These are phyloP conservation scores for Pseudogymnoascus sp. DNA, from an alignment of 2,329 filamentous ascomycete species.

Conservation along the genomic window DNA sequence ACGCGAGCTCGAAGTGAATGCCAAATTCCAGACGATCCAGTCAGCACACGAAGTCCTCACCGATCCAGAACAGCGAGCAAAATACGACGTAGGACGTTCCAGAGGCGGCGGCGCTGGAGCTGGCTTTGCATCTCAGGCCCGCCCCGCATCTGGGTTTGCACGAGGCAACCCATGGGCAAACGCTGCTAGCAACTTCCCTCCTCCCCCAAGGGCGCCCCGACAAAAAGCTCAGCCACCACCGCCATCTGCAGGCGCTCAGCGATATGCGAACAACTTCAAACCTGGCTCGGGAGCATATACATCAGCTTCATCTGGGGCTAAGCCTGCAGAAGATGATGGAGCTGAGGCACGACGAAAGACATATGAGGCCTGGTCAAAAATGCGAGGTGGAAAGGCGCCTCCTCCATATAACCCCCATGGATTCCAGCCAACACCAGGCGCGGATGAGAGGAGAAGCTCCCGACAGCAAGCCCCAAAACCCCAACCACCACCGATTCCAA, in stretches of 20 bases:
- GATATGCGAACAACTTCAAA: conserved; percentile 20
- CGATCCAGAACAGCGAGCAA: conserved; percentile 25
- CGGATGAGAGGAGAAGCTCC: conserved; percentile 19
- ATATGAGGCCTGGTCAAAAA: conserved; percentile 27
- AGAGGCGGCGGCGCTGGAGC: conserved; percentile 13
- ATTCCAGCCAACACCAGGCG: conserved; percentile 15
- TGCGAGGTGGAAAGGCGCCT: conserved; percentile 17
- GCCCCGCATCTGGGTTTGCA: conserved; percentile 14
- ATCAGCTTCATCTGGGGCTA: conserved; percentile 17
- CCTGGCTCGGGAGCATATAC: conserved; percentile 10
- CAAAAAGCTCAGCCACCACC: conserved; percentile 12
- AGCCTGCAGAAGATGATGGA: conserved; percentile 21
- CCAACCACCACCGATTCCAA: conserved; percentile 13
- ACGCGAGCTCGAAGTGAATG: conserved; percentile 54
- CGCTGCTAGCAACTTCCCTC: conserved; percentile 23
- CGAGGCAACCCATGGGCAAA: conserved; percentile 28
- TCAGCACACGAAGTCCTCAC: conserved; percentile 60
- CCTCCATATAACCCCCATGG: conserved; percentile 18
- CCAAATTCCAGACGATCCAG: conserved; percentile 64
- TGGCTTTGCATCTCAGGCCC: conserved; percentile 12
- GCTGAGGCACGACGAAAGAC: conserved; percentile 23
- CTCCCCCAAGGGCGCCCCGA: conserved; percentile 23
- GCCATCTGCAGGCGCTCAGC: conserved; percentile 24
- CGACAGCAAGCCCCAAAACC: conserved; percentile 14
- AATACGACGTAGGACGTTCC: conserved; percentile 25